These are phyloP conservation scores for Populus tomentosa DNA, from an alignment of 441 rosid species.

Conservation along the genomic window DNA sequence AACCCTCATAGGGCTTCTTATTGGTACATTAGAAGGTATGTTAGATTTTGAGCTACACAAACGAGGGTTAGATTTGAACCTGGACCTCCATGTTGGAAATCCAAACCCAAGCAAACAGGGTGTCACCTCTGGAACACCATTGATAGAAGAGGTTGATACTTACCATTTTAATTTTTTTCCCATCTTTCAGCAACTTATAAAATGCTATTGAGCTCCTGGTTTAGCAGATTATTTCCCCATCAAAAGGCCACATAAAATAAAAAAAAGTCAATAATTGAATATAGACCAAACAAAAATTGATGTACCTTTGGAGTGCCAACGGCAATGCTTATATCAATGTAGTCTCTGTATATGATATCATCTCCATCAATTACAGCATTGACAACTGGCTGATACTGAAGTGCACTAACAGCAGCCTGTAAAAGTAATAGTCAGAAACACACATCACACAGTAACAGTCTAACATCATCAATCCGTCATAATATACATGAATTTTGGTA, in stretches of 20 bases:
- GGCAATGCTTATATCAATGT: slow-evolving; percentile 78
- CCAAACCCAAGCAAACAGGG: too few relatives aligned
- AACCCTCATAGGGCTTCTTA: too few relatives aligned
- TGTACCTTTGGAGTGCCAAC: slow-evolving; percentile 87
- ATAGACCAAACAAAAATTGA: not conserved
- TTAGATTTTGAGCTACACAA: too few relatives aligned
- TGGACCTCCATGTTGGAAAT: too few relatives aligned
- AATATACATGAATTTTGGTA: not conserved
- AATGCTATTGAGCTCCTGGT: not conserved
- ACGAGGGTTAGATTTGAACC: too few relatives aligned
- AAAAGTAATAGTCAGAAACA: not conserved
- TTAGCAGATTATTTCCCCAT: not conserved
- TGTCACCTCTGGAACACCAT: too few relatives aligned
- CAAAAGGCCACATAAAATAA: too few relatives aligned
- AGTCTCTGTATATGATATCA: slow-evolving; percentile 88
- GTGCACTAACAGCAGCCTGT: slow-evolving; percentile 90
- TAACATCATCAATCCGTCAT: not conserved
- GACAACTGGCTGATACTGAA: slow-evolving; percentile 78
- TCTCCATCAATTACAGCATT: slow-evolving; percentile 95
- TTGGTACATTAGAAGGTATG: too few relatives aligned
- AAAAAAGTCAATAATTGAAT: not conserved
- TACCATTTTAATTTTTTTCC: too few relatives aligned
- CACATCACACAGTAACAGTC: not conserved
- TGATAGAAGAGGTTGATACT: too few relatives aligned
- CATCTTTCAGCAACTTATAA: too few relatives aligned